A percentile compares a stretch with the other conserved stretches of the same genome.
Evolutionary conservation across 805 yeast genomes (phyloP).

Genomic region (Wickerhamomyces pijperi): DNA sequence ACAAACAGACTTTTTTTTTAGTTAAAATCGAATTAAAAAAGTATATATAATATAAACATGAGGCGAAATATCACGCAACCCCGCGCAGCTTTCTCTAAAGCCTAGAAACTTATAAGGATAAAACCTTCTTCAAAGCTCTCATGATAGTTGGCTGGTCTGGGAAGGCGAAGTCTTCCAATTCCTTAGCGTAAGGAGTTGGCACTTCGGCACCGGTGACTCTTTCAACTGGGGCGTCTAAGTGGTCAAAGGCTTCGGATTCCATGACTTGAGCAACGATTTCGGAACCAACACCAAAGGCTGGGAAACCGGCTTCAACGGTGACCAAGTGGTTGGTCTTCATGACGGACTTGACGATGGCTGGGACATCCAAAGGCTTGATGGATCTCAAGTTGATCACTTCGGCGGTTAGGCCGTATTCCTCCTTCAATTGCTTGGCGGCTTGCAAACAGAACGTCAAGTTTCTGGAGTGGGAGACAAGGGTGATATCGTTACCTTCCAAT

Average conservation of each 20-base stretch:
- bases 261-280: constrained; percentile 95
- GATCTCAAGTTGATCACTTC: constrained; percentile 95
- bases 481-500: constrained; percentile 82
- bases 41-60: too few species aligned
- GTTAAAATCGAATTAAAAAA: too few species aligned
- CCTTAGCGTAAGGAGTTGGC: constrained; percentile 96
- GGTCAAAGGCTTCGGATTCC: constrained; percentile 98
- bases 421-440: constrained; percentile 81
- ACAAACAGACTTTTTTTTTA: too few species aligned
- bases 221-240: constrained; percentile 96
- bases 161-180: constrained; percentile 96
- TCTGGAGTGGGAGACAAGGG: constrained; percentile 87
- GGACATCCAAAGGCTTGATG: constrained; percentile 91
- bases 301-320: constrained; percentile 96
- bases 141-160: constrained; percentile 88
- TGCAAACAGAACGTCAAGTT: constrained; percentile 76
- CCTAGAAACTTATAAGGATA: constrained; percentile 39
- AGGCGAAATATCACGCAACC: too few species aligned
- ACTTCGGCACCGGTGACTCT: constrained; percentile 99
- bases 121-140: constrained; percentile 75
- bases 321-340: constrained; percentile 95
- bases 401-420: constrained; percentile 77
- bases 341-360: constrained; percentile 73
- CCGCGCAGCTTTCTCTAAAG: too few species aligned
- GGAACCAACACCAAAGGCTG: constrained; percentile 96